Percentiles rank a stretch among this genome's conserved stretches.
These are phyloP conservation scores for Suhomyces yuchorum DNA, from an alignment of 1,139 yeast species.

Conservation along the genomic window DNA sequence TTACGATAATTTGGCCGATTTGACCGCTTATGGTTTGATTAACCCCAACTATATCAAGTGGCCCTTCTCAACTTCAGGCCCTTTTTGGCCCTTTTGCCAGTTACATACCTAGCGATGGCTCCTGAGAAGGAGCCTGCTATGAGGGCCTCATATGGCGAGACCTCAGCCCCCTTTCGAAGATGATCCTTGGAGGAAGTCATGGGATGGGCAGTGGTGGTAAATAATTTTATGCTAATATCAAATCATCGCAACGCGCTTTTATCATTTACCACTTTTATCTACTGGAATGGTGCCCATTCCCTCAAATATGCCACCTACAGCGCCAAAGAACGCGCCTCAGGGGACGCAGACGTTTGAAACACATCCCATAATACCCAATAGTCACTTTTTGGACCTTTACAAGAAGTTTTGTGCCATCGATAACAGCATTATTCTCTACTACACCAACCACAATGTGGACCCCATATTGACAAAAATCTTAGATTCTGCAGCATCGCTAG, in stretches of 20 bases:
- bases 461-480: constrained; percentile 25
- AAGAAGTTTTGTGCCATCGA: constrained; percentile 27
- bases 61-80: too few relatives aligned
- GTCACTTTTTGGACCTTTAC: constrained; percentile 9
- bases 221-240: background rate
- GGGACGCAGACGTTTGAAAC: background rate
- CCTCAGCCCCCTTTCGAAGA: constrained; percentile 52
- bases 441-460: constrained; percentile 28
- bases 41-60: too few relatives aligned
- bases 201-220: background rate
- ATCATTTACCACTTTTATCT: background rate
- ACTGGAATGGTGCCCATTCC: background rate
- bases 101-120: constrained; percentile 53
- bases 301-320: background rate
- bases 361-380: constrained; percentile 11
- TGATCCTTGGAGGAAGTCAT: constrained; percentile 40
- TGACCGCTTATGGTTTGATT: background rate
- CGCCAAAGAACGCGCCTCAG: background rate
- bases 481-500: constrained; percentile 24
- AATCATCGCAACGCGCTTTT: constrained; percentile 2
- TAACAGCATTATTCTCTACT: constrained; percentile 28
- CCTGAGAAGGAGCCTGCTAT: constrained; percentile 79
- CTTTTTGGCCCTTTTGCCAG: background rate
- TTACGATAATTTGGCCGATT: background rate
- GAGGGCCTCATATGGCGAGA: constrained; percentile 45